phyloP scores from a whole-genome alignment of 345 rosid genomes.

The Eucalyptus marginata region DNA sequence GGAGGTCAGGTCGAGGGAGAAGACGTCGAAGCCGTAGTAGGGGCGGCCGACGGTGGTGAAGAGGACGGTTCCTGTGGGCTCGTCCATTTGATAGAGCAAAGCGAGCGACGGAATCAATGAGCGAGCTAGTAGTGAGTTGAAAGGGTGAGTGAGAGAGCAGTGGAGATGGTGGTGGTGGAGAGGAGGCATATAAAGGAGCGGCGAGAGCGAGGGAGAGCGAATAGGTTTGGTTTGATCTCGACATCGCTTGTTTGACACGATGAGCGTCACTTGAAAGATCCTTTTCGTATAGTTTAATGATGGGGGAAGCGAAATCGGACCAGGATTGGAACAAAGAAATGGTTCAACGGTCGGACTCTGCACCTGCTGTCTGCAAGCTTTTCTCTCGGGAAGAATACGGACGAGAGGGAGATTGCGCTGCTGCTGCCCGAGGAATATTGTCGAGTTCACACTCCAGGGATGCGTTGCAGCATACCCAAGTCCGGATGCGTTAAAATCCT shows the following conservation, averaged over 20 bases:
- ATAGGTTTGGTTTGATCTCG: neutral
- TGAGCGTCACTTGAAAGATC: neutral
- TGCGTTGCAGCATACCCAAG: neutral
- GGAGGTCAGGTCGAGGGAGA: conserved; percentile 23
- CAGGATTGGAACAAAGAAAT: neutral
- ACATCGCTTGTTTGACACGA: neutral
- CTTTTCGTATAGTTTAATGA: neutral
- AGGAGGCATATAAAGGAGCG: accelerated
- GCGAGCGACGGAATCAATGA: neutral
- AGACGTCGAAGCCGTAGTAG: conserved; percentile 64
- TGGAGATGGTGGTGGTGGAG: neutral
- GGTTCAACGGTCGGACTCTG: neutral
- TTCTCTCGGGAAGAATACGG: neutral
- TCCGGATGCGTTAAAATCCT: neutral
- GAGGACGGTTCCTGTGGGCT: conserved; percentile 50
- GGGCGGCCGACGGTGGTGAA: conserved; percentile 62
- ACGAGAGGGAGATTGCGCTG: neutral
- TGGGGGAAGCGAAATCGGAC: neutral
- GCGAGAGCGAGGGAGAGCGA: neutral
- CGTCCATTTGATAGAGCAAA: neutral
- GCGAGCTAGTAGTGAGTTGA: neutral
- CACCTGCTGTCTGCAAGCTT: neutral
- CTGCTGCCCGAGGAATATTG: neutral
- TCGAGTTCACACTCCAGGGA: neutral
- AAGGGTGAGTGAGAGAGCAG: neutral